phyloP scores from a whole-genome alignment of 2,329 filamentous ascomycete species.

The Talaromyces rugulosus region DNA sequence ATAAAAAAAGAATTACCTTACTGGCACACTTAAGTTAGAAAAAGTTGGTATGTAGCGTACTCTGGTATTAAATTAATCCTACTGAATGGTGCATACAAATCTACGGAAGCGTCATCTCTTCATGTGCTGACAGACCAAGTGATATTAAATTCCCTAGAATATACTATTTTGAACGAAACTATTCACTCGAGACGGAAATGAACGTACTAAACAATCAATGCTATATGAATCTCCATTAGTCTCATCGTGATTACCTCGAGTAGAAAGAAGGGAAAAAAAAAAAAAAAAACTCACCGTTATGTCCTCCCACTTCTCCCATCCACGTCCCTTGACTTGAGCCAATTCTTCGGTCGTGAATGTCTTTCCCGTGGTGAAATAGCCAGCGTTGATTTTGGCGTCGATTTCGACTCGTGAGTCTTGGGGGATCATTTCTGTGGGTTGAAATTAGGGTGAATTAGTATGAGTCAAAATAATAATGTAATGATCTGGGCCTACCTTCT shows the following conservation, averaged over 20 bases:
- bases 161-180: neutral
- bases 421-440: constrained; percentile 68
- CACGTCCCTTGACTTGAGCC: constrained; percentile 77
- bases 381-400: constrained; percentile 95
- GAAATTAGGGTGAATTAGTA: neutral
- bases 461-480: neutral
- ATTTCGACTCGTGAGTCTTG: constrained; percentile 97
- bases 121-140: neutral
- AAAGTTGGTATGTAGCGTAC: no score
- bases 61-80: no score
- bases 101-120: no score
- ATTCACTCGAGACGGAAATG: neutral
- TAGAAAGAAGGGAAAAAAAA: neutral
- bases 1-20: no score
- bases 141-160: neutral
- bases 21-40: no score
- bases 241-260: neutral
- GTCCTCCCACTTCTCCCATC: constrained; percentile 72
- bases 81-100: no score
- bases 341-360: constrained; percentile 85
- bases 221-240: neutral
- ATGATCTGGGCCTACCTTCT: constrained; percentile 42
- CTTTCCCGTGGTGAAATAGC: constrained; percentile 81
- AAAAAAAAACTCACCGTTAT: constrained; percentile 26
- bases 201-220: neutral